Conservation (phyloP, 164 flowering plant genomes). For the Cinnamomum chago region DNA sequence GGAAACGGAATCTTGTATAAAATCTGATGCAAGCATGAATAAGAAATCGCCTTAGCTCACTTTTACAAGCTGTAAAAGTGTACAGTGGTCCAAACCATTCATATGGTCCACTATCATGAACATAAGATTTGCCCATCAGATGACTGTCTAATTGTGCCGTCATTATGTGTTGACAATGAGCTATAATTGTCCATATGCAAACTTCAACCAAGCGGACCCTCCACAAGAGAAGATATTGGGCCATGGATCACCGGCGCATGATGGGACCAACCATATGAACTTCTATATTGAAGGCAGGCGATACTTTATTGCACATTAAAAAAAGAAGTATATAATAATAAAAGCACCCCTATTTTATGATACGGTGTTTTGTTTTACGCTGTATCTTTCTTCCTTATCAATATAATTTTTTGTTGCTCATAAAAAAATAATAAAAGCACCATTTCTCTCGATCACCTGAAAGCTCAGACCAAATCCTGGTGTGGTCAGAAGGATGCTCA, state of each 20-base stretch:
- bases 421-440: no score
- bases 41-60: background rate
- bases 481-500: constrained; percentile 77
- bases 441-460: constrained; percentile 47
- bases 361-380: no score
- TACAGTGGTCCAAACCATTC: background rate
- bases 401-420: no score
- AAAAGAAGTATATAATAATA: no score
- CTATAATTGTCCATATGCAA: background rate
- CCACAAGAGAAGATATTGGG: background rate
- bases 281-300: background rate
- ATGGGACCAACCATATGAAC: background rate
- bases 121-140: background rate
- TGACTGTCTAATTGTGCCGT: background rate
- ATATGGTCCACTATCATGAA: background rate
- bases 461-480: constrained; percentile 94
- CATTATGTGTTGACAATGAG: background rate
- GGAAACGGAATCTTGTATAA: no score
- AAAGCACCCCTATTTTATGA: no score
- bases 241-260: background rate
- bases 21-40: no score
- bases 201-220: background rate
- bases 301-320: no score
- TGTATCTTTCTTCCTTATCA: no score
- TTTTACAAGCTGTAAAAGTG: background rate